Base-by-base conservation (phyloP, 345 rosid genomes). In the Brassica cretica region DNA sequence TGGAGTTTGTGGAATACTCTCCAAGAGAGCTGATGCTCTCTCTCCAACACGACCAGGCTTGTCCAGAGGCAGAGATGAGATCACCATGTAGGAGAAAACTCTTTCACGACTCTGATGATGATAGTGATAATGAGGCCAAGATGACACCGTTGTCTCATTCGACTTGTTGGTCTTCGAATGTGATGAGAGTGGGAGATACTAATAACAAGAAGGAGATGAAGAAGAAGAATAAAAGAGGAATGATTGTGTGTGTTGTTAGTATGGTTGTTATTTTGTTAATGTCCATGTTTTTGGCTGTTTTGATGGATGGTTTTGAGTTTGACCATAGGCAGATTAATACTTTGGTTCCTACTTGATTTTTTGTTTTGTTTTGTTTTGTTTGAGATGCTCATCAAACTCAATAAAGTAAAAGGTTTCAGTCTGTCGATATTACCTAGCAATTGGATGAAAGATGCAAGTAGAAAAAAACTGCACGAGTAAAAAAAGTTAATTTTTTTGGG, bases 21-120 rank as follows among this genome's bases (percentile, higher is more conserved):
- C 91, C 93, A 0, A 82, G 86, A 74, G 65, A 18, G 44, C 87
- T 85, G 37, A 86, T 82, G 91, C 71, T 82, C 69, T 82, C 86
- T 0, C 88, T 90, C 39, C 92, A 86, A 65, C 71, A 76, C 5
- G 59, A 78, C 0, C 41, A 62, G 19, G 15, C 9, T 5, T 30
- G 15, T 74, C 37, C 66, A 8, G 66, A 74, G 66, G 39, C 29
- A 55, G 66, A 68, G 71, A 44, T 46, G 15, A 66, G n/a, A 30
- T 66, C 81, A 35, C 69, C 78, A 30, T 3, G 72, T 12, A 81
- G 71, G 9, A 63, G 79, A 64, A 74, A 69, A 39, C 82, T 79
- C 7, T 74, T 79, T 32, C 66, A 68, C 30, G 75, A 53, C 7
- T 27, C 66, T 11, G 78, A 68, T 24, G 73, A n/a, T 51, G 27